A percentile compares a stretch with the other conserved stretches of the same genome.
Evolutionary conservation across 2,329 filamentous ascomycete species (phyloP).

Genomic region (Colletotrichum lentis): DNA sequence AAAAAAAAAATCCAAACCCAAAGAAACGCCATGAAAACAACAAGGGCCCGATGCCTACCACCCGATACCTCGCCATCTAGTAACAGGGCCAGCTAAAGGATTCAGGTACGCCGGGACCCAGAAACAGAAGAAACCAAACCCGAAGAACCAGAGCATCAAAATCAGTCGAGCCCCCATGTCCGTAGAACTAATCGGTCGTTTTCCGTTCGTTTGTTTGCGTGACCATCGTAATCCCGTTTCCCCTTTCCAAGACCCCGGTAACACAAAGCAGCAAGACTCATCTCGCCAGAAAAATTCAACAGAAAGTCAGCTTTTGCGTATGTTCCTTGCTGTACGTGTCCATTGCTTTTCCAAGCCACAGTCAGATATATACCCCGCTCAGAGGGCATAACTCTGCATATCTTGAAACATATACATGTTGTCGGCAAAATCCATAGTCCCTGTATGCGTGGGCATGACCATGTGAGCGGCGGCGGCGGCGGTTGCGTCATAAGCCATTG

Average conservation of each 20-base stretch:
- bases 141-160: not conserved
- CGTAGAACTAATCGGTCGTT: constrained; percentile 22
- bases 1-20: not conserved
- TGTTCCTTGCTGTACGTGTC: constrained; percentile 14
- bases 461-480: constrained; percentile 22
- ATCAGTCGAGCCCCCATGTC: constrained; percentile 26
- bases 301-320: constrained; percentile 11
- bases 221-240: constrained; percentile 8
- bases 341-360: not conserved
- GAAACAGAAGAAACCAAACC: not conserved
- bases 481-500: constrained; percentile 31
- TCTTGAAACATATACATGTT: constrained; percentile 46
- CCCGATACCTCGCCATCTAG: constrained; percentile 30
- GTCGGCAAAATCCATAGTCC: constrained; percentile 42
- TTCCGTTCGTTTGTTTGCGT: constrained; percentile 23
- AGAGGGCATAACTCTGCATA: constrained; percentile 41
- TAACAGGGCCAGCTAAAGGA: constrained; percentile 20
- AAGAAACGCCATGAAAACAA: constrained; percentile 15
- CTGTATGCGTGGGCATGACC: constrained; percentile 37
- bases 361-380: constrained; percentile 20
- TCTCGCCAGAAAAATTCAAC: not conserved
- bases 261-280: constrained; percentile 1
- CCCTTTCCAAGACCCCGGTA: constrained; percentile 4
- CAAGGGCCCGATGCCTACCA: constrained; percentile 7
- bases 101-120: not conserved